Base-by-base conservation (phyloP, 2,329 filamentous ascomycete genomes). In the Colletotrichum endophyticum region DNA sequence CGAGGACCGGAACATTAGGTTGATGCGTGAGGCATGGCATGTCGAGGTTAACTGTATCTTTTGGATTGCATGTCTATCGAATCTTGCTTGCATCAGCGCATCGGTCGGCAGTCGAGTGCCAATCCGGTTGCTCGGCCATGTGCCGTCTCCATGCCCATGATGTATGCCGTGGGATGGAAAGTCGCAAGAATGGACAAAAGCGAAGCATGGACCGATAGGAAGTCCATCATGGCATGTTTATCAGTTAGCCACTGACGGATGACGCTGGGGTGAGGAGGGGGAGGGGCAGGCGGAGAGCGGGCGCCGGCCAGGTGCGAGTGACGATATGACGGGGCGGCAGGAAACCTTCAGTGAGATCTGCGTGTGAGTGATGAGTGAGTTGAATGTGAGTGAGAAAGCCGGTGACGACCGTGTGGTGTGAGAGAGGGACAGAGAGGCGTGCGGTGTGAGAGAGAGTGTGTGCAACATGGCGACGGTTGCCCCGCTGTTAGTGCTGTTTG, bases 321-420 rank as follows among this genome's bases (percentile, higher is more conserved):
- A 73, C 73, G 73, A 69, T 64, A 30, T n/a, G 62, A 44, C 56
- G 66, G 74, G 57, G 63, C 32, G 66, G n/a, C 27, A n/a, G 32
- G n/a, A 61, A 69, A 70, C 59, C 70, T 73, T 44, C 9, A 68
- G 36, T 57, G 74, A 75, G 70, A 73, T 74, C 71, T 77, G 74
- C 61, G 71, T 74, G 39, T 30, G 66, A 64, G 30, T 49, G 32
- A 34, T 28, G 25, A 67, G 28, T 56, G 66, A 44, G 56, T 30
- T 19, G 36, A 61, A 16, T 22, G 44, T 28, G 72, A 57, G 67
- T 34, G 59, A 39, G 27, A 66, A 62, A 27, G 32, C n/a, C 15
- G 19, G 68, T 75, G 57, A 63, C 56, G 19, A 34, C 32, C 32
- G 59, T 34, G 59, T 62, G 28, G 27, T 62, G 30, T 61, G 57